Evolutionary conservation across 2,329 filamentous ascomycete genomes (phyloP).

Genomic region (Aspergillus clavatus): DNA sequence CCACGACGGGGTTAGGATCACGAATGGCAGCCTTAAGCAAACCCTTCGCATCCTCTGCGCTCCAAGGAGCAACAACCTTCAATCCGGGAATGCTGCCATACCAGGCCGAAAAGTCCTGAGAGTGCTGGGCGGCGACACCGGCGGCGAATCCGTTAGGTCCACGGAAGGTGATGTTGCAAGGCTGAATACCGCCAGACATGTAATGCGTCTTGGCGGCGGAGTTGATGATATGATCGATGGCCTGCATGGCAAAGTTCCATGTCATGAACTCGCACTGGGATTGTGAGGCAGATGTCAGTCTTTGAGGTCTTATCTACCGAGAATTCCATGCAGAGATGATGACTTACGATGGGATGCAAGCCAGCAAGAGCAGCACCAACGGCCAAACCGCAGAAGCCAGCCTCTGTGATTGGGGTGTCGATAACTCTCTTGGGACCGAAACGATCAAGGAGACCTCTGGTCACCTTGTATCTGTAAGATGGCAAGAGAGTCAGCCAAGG

Average conservation of each 20-base stretch:
- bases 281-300: conserved; percentile 1
- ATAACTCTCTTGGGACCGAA: conserved; percentile 98
- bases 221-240: conserved; percentile 99
- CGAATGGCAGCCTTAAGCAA: conserved; percentile 96
- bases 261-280: conserved; percentile 97
- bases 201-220: conserved; percentile 98
- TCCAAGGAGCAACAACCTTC: conserved; percentile 96
- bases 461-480: conserved; percentile 79
- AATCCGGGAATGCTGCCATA: conserved; percentile 96
- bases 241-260: conserved; percentile 99
- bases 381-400: conserved; percentile 87
- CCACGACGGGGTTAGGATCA: conserved; percentile 93
- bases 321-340: background rate
- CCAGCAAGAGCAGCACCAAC: conserved; percentile 93
- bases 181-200: conserved; percentile 99
- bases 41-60: conserved; percentile 96
- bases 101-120: conserved; percentile 97
- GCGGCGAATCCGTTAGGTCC: conserved; percentile 96
- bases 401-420: conserved; percentile 97
- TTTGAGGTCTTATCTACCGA: conserved; percentile 1
- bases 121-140: conserved; percentile 96
- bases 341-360: conserved; percentile 82
- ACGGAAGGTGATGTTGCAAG: conserved; percentile 99
- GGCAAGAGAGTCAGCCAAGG: conserved; percentile 36
- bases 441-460: conserved; percentile 91